Evolutionary conservation across 2,329 filamentous ascomycete genomes (phyloP), one percentile per base, ranked within the genome.

Genomic region (Aplosporella prunicola): DNA sequence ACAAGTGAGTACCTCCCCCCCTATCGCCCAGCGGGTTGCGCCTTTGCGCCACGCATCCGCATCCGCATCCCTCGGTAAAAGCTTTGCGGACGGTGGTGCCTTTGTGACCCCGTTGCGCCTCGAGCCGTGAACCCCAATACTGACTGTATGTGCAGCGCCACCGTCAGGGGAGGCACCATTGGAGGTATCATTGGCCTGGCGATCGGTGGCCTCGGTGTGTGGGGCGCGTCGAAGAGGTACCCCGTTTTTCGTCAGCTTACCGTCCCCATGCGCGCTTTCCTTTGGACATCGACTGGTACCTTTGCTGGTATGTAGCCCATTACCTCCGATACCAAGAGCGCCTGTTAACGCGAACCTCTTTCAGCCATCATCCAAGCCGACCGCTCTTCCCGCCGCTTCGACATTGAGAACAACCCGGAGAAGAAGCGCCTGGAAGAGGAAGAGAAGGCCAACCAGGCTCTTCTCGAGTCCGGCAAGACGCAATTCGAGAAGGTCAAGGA

Each of bases 201-300:
- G 24, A 53, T 78, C 20, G 88, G 89, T 45, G 48, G 75, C 7
- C 68, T 69, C 18, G 85, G 78, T 53, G 80, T 93, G 16, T 44
- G 74, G n/a, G 60, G 65, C 32, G 86, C 81, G 14, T 74, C 74
- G 35, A 69, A 69, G 44, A 80, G 87, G 53, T 95, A 82, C 61
- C 70, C 77, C 32, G 78, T 77, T 51, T 84, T 96, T 69, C 78
- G 84, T 48, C 64, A 71, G 47, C 78, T 98, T 44, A 94, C 89
- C 0, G 56, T 95, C 1, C 91, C 87, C 13, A 87, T 98, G 72
- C 84, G 86, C 49, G 71, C 85, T 38, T 98, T 96, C 74, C 76
- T 96, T 45, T 74, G 91, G 47, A 81, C 83, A 29, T 93, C 86
- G 7, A 60, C 78, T 9, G 78, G 76, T 32, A 95, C 91, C 4